These are phyloP conservation scores for Holtermanniella nyarrowii DNA, from an alignment of 768 basidiomycete genomes.

Conservation along the genomic window DNA sequence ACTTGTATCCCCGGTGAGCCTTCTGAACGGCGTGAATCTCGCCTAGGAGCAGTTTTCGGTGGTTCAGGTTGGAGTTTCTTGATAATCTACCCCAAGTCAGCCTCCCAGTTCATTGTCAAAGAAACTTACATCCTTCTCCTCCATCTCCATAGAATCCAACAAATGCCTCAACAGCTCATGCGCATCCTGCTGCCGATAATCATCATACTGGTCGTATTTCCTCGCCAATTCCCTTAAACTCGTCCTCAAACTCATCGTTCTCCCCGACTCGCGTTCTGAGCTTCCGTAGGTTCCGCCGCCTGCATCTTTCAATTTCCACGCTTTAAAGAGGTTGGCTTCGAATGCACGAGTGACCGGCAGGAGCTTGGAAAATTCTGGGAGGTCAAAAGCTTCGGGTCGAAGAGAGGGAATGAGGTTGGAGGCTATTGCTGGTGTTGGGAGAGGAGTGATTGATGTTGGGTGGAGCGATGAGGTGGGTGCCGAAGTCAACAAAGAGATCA, in stretches of 20 bases:
- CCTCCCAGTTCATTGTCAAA: slow-evolving; percentile 39
- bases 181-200: slow-evolving; percentile 91
- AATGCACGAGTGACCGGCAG: slow-evolving; percentile 37
- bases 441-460: slow-evolving; percentile 36
- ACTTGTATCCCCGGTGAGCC: not conserved
- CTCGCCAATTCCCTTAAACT: slow-evolving; percentile 59
- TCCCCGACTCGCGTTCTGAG: slow-evolving; percentile 15
- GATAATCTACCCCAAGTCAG: slow-evolving; percentile 10
- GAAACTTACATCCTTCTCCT: slow-evolving; percentile 60
- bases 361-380: slow-evolving; percentile 27
- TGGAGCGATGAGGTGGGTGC: slow-evolving; percentile 43
- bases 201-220: slow-evolving; percentile 90
- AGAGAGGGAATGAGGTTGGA: slow-evolving; percentile 29
- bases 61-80: slow-evolving; percentile 30
- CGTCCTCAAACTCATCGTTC: slow-evolving; percentile 27
- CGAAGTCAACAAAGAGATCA: slow-evolving; percentile 18
- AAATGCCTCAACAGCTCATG: slow-evolving; percentile 86
- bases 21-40: not conserved
- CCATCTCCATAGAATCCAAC: slow-evolving; percentile 86
- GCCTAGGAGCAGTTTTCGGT: slow-evolving; percentile 1
- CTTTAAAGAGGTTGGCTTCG: slow-evolving; percentile 22
- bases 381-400: slow-evolving; percentile 30
- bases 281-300: slow-evolving; percentile 25
- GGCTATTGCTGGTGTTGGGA: slow-evolving; percentile 17
- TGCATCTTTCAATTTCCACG: slow-evolving; percentile 39